Evolutionary conservation across 116 monocot genomes (phyloP), one percentile per base, ranked within the genome.

Genomic region (Phalaenopsis hybrid): DNA sequence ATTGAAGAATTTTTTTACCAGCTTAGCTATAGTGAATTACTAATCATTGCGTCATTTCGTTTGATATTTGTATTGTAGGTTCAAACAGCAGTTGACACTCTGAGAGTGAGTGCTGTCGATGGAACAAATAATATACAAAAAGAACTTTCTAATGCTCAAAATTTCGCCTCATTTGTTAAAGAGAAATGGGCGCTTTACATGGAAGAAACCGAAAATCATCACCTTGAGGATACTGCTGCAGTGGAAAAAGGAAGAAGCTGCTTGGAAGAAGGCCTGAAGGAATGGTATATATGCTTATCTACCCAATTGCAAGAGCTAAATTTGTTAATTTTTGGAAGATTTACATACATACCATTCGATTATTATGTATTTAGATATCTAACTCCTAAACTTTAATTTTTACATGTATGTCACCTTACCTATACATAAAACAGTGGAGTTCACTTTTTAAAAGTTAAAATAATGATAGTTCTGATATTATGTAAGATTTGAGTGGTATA

Each of bases 161-260:
- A 82, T 57, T 78, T 78, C 67, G 79, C 84, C 44, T 50, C 79
- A 79, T 84, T 48, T 13, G 37, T 85, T 31, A 88, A 80, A 84
- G 77, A 88, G 67, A 79, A 91, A 78, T 91, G 84, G 86, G 82
- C 13, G 20, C 12, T 17, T 43, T 79, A 83, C 78, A 79, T 77
- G 81, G 58, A 91, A 61, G 81, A 82, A 82, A 79, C 81, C 44
- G 88, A 91, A 79, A 75, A 58, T 16, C 49, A 85, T 44, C 88
- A 86, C 55, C 18, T 50, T 67, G 76, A 80, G 20, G 76, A 80
- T 75, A 73, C 75, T 31, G 74, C 83, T 74, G 49, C 76, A 46
- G 76, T 85, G 48, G 86, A 85, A 76, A 72, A 8, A 28, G 83
- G 79, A 74, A 84, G 70, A 81, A 18, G 52, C 61, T 13, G 57